Percentiles rank a stretch among this genome's conserved stretches.
These are phyloP conservation scores for Orbilia ellipsospora DNA, from an alignment of 2,329 filamentous ascomycete genomes.

Conservation along the genomic window DNA sequence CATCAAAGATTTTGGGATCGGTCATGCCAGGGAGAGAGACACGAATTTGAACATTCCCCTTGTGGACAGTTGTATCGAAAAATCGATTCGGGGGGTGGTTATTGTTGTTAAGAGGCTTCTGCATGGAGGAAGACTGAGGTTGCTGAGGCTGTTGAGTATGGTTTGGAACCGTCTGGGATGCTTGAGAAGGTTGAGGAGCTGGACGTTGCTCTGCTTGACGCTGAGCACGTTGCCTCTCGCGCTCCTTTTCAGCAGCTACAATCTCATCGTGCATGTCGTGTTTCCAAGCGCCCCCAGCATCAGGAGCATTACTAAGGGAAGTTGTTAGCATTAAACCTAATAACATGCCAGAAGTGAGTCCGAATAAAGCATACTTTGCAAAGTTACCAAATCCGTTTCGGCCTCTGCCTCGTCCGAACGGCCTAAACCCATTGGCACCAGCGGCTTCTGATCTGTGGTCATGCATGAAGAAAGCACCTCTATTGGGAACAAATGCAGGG, in stretches of 20 bases:
- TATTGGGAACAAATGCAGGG: constrained; percentile 91
- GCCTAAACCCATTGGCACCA: constrained; percentile 79
- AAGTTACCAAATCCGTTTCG: constrained; percentile 69
- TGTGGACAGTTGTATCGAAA: constrained; percentile 64
- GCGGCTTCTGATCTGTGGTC: constrained; percentile 85
- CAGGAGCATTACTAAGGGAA: constrained; percentile 61
- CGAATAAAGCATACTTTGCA: constrained; percentile 41
- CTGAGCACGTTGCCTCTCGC: constrained; percentile 46
- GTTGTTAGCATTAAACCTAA: constrained; percentile 37
- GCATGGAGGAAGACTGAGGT: constrained; percentile 57
- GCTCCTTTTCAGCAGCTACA: constrained; percentile 53
- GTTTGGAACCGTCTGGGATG: constrained; percentile 47
- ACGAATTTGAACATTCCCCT: constrained; percentile 86
- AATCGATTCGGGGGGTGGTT: constrained; percentile 53
- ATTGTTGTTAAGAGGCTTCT: constrained; percentile 50
- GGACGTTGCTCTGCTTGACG: constrained; percentile 48
- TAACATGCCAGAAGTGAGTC: constrained; percentile 20
- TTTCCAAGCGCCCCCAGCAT: constrained; percentile 83
- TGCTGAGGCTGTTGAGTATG: constrained; percentile 58
- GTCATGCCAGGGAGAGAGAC: constrained; percentile 82
- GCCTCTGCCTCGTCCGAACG: constrained; percentile 74
- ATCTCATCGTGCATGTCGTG: constrained; percentile 88
- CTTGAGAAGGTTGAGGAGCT: constrained; percentile 42
- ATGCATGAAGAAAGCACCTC: constrained; percentile 97
- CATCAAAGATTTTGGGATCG: constrained; percentile 75